Evolutionary conservation across 345 rosid genomes (phyloP).

Genomic region (Noccaea bulbosa): DNA sequence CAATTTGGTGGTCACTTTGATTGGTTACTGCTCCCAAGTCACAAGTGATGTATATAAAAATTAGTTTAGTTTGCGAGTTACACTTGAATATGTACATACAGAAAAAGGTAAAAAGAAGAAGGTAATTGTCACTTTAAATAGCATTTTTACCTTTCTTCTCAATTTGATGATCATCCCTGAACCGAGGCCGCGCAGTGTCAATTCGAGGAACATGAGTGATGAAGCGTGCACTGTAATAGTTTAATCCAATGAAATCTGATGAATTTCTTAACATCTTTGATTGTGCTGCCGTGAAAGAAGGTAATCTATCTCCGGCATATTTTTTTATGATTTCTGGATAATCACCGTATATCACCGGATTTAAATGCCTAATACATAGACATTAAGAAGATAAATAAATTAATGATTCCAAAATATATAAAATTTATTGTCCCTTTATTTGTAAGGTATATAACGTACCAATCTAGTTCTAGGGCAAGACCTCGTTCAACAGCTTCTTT

Average conservation of each 20-base stretch:
- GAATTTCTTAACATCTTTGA: conserved; percentile 40
- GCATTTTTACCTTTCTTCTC: conserved; percentile 17
- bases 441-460: conserved; percentile 11
- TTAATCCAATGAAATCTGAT: conserved; percentile 32
- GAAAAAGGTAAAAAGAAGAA: background rate
- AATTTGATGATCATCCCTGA: conserved; percentile 24
- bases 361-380: conserved; percentile 29
- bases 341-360: conserved; percentile 37
- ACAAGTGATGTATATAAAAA: background rate
- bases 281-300: conserved; percentile 32
- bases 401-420: background rate
- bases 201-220: conserved; percentile 21
- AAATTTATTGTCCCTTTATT: background rate
- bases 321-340: conserved; percentile 33
- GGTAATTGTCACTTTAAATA: background rate
- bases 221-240: conserved; percentile 24
- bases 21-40: conserved; percentile 13
- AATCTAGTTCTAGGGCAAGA: conserved; percentile 25
- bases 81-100: background rate
- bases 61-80: conserved; percentile 2
- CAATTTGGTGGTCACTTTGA: conserved; percentile 24
- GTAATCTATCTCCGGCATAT: conserved; percentile 23
- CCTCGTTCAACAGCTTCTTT: conserved; percentile 36
- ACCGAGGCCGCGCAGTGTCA: conserved; percentile 5
- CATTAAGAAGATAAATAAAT: background rate